Conservation (phyloP, 2,329 filamentous ascomycete species). For the Talaromyces sp. region DNA sequence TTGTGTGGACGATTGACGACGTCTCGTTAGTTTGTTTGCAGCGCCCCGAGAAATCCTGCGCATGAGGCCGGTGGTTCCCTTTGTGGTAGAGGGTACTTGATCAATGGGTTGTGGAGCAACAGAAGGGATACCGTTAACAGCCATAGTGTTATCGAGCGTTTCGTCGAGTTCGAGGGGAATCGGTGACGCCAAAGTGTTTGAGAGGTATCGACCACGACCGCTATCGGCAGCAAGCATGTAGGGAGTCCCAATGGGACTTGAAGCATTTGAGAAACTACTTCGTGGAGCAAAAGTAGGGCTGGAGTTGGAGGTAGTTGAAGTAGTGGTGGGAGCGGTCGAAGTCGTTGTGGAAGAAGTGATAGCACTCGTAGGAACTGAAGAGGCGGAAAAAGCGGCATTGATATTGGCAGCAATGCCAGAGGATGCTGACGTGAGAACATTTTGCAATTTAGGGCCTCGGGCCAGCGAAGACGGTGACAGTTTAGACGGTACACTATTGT, state of each 20-base stretch:
- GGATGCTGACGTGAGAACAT: slow-evolving; percentile 35
- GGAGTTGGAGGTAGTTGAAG: slow-evolving; percentile 24
- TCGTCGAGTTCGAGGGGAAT: slow-evolving; percentile 69
- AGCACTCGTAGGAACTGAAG: slow-evolving; percentile 27
- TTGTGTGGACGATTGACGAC: slow-evolving; percentile 74
- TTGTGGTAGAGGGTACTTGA: slow-evolving; percentile 33
- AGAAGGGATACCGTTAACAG: slow-evolving; percentile 6
- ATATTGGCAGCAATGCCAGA: slow-evolving; percentile 22
- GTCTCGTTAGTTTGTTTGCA: slow-evolving; percentile 63
- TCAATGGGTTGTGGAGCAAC: slow-evolving; percentile 39
- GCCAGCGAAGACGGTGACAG: slow-evolving; percentile 26
- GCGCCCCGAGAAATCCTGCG: slow-evolving; percentile 81
- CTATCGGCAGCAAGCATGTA: slow-evolving; percentile 35
- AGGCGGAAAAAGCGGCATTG: slow-evolving; percentile 6
- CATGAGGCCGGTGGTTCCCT: slow-evolving; percentile 65
- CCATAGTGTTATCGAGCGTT: slow-evolving; percentile 52
- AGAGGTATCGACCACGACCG: slow-evolving; percentile 29
- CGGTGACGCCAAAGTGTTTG: slow-evolving; percentile 36
- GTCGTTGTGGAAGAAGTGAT: slow-evolving; percentile 29
- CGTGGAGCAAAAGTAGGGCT: slow-evolving; percentile 29
- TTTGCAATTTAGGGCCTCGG: slow-evolving; percentile 32
- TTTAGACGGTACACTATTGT: slow-evolving; percentile 35
- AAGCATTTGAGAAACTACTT: slow-evolving; percentile 24
- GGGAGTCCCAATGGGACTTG: slow-evolving; percentile 36
- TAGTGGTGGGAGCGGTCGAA: slow-evolving; percentile 18